phyloP scores from a whole-genome alignment of 2,329 filamentous ascomycete species.

The Phoma herbarum region DNA sequence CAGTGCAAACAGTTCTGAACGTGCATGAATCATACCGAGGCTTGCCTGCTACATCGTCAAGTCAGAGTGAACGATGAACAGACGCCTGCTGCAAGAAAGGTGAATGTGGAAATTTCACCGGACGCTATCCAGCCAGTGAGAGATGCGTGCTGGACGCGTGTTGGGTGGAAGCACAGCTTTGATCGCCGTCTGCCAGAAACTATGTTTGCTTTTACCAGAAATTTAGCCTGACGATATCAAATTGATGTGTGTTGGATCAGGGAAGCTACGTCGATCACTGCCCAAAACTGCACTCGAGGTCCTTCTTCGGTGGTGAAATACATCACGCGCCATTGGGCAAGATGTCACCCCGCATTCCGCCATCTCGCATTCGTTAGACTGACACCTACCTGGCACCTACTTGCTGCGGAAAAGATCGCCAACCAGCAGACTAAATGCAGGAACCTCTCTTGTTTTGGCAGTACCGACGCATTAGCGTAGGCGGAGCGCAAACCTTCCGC shows the following conservation, averaged over 20 bases:
- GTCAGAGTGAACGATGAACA: not conserved
- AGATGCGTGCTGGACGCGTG: not conserved
- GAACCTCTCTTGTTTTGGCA: conserved; percentile 14
- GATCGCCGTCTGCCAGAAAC: conserved; percentile 12
- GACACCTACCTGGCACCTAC: conserved; percentile 8
- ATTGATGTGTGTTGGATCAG: not conserved
- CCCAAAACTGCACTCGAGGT: conserved; percentile 2
- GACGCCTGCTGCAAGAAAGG: not conserved
- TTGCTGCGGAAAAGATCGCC: conserved; percentile 12
- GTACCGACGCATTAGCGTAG: conserved; percentile 1
- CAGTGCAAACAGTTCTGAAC: not conserved
- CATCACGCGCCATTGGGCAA: conserved; percentile 17
- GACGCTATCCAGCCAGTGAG: conserved; percentile 2
- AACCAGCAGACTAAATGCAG: conserved; percentile 12
- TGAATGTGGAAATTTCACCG: conserved; percentile 9
- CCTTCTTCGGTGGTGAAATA: conserved; percentile 7
- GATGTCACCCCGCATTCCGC: conserved; percentile 19
- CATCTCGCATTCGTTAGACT: conserved; percentile 7
- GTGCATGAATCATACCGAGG: conserved; percentile 4
- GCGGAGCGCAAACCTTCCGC: conserved; percentile 13
- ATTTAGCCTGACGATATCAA: not conserved
- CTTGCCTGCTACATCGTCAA: not conserved
- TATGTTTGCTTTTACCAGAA: conserved; percentile 3
- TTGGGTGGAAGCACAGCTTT: not conserved
- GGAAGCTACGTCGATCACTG: conserved; percentile 4